phyloP scores from a whole-genome alignment of 257 asterid genomes.

The Nicotiana knightiana region DNA sequence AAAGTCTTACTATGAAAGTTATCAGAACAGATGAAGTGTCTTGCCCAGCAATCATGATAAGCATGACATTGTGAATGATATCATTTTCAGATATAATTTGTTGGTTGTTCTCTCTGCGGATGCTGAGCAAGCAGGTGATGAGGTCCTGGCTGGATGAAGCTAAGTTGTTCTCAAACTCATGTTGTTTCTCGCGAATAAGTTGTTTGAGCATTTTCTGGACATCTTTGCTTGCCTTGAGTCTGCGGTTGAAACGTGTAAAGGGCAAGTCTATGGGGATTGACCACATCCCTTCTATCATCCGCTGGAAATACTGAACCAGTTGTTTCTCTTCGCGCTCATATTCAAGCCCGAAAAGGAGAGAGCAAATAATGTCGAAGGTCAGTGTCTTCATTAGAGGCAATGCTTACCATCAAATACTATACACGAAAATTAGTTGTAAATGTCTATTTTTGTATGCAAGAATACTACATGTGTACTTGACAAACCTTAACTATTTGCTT shows the following conservation, averaged over 20 bases:
- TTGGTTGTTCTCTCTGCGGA: constrained; percentile 28
- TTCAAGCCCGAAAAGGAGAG: constrained; percentile 57
- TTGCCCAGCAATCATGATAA: constrained; percentile 63
- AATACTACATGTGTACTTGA: not conserved
- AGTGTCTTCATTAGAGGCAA: constrained; percentile 65
- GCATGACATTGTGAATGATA: constrained; percentile 52
- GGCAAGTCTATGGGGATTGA: constrained; percentile 60
- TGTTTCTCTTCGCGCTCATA: constrained; percentile 38
- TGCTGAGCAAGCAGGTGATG: constrained; percentile 58
- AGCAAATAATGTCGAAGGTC: constrained; percentile 70
- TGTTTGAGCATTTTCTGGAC: constrained; percentile 40
- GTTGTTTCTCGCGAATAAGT: constrained; percentile 41
- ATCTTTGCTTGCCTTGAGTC: constrained; percentile 57
- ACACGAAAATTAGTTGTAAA: not conserved
- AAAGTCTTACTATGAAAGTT: constrained; percentile 45
- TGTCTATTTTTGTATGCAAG: not conserved
- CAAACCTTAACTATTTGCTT: constrained; percentile 44
- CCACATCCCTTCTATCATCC: constrained; percentile 62
- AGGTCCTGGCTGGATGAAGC: constrained; percentile 55
- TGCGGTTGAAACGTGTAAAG: constrained; percentile 52
- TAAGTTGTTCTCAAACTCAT: constrained; percentile 30
- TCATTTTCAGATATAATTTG: constrained; percentile 48
- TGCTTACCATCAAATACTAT: constrained; percentile 27
- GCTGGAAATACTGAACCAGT: constrained; percentile 30
- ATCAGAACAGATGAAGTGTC: constrained; percentile 63